Evolutionary conservation across 164 flowering plant species (phyloP).

Genomic region (Stephania yunnanensis): DNA sequence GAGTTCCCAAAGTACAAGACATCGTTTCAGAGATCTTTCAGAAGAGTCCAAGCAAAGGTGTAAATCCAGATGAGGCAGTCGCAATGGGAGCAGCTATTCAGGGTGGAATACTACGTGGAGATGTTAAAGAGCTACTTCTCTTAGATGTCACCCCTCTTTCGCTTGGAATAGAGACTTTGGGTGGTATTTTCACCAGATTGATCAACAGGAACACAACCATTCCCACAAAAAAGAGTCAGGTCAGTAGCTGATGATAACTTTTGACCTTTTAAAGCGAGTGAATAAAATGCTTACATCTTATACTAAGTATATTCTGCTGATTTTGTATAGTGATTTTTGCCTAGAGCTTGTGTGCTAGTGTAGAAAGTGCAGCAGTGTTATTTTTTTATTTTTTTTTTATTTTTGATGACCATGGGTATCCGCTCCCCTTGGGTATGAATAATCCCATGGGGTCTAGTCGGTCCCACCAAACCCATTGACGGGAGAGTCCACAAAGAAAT

Average conservation of each 20-base stretch:
- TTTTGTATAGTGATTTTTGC: neutral
- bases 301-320: neutral
- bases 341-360: neutral
- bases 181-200: constrained; percentile 61
- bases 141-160: constrained; percentile 70
- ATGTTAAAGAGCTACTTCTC: constrained; percentile 62
- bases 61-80: constrained; percentile 77
- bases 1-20: constrained; percentile 70
- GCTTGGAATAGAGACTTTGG: constrained; percentile 67
- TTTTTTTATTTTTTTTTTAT: too few species aligned
- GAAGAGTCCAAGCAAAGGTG: constrained; percentile 66
- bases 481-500: too few species aligned
- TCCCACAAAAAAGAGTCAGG: constrained; percentile 68
- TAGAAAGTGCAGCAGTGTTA: neutral
- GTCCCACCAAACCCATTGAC: too few species aligned
- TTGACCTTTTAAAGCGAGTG: neutral
- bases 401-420: too few species aligned
- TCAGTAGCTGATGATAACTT: constrained; percentile 11
- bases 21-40: constrained; percentile 55
- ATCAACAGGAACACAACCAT: constrained; percentile 61
- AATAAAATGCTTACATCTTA: neutral
- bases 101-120: constrained; percentile 69
- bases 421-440: too few species aligned
- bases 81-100: constrained; percentile 83
- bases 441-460: too few species aligned